Conservation (phyloP, 441 rosid species). For the Erodium trifolium region DNA sequence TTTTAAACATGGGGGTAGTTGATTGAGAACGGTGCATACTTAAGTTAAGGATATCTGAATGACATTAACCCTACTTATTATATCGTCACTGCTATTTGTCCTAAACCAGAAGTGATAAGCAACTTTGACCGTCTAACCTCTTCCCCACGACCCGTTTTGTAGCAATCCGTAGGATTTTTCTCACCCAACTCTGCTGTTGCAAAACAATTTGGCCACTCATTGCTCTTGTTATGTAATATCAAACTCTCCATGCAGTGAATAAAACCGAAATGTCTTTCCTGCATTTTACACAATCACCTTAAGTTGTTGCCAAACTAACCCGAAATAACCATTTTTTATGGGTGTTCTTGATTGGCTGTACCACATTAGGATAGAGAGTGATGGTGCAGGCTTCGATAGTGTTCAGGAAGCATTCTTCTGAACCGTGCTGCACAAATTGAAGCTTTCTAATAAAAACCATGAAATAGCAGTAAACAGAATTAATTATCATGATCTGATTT, state of each 20-base stretch:
- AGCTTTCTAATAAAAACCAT: too few relatives aligned
- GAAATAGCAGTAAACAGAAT: too few relatives aligned
- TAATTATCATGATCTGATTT: not conserved
- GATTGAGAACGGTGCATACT: too few relatives aligned
- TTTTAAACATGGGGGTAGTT: too few relatives aligned
- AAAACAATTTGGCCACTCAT: slow-evolving; percentile 34
- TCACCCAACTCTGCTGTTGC: slow-evolving; percentile 24
- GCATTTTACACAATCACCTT: slow-evolving; percentile 5
- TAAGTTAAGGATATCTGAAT: too few relatives aligned
- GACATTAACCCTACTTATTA: too few relatives aligned
- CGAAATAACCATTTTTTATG: not conserved
- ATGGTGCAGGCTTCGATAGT: slow-evolving; percentile 46
- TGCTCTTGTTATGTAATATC: slow-evolving; percentile 25
- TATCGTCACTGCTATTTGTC: not conserved
- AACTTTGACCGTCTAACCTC: slow-evolving; percentile 22
- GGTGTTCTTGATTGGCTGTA: slow-evolving; percentile 14
- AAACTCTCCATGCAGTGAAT: slow-evolving; percentile 38
- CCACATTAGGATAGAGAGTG: slow-evolving; percentile 31
- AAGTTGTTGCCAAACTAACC: not conserved
- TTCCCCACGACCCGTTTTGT: slow-evolving; percentile 27
- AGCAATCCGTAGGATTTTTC: slow-evolving; percentile 28
- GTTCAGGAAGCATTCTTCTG: slow-evolving; percentile 36
- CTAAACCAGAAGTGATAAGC: not conserved
- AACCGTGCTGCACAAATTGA: slow-evolving; percentile 38
- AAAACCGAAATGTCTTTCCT: slow-evolving; percentile 36